Conservation (phyloP, 805 yeast species). For the Saturnispora gosingensis region DNA sequence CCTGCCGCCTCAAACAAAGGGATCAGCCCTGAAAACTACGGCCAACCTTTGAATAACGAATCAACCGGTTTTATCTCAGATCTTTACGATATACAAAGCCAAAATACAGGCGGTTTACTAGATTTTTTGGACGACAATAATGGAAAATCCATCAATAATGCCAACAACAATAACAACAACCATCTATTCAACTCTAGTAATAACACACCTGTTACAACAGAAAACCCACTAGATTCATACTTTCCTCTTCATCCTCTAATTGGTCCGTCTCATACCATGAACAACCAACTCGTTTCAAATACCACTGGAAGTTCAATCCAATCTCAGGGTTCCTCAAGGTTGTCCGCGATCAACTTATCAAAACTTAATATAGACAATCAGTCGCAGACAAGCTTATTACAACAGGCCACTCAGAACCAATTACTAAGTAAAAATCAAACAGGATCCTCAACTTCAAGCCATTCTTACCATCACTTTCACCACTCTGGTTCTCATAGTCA, state of each 20-base stretch:
- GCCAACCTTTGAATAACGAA: not conserved
- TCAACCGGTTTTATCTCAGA: not conserved
- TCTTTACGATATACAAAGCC: constrained; percentile 16
- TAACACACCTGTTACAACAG: not conserved
- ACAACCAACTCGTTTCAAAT: constrained; percentile 7
- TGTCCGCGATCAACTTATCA: not conserved
- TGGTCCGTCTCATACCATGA: constrained; percentile 22
- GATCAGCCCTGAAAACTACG: constrained; percentile 4
- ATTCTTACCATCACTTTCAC: constrained; percentile 13
- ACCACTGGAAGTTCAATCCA: constrained; percentile 1
- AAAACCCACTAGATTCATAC: constrained; percentile 21
- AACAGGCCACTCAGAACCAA: constrained; percentile 9
- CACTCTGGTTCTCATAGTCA: constrained; percentile 19
- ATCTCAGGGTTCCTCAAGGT: constrained; percentile 9
- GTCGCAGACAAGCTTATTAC: constrained; percentile 9
- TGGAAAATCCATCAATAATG: not conserved
- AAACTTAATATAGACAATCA: constrained; percentile 3
- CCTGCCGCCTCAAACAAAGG: constrained; percentile 2
- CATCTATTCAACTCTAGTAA: not conserved
- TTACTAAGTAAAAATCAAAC: constrained; percentile 19
- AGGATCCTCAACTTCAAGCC: constrained; percentile 25
- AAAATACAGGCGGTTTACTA: constrained; percentile 26
- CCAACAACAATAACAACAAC: not conserved
- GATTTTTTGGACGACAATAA: constrained; percentile 22
- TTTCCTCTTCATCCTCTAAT: constrained; percentile 28